Evolutionary conservation across 2,329 filamentous ascomycete genomes (phyloP).

Genomic region (Neofusicoccum laricinum): DNA sequence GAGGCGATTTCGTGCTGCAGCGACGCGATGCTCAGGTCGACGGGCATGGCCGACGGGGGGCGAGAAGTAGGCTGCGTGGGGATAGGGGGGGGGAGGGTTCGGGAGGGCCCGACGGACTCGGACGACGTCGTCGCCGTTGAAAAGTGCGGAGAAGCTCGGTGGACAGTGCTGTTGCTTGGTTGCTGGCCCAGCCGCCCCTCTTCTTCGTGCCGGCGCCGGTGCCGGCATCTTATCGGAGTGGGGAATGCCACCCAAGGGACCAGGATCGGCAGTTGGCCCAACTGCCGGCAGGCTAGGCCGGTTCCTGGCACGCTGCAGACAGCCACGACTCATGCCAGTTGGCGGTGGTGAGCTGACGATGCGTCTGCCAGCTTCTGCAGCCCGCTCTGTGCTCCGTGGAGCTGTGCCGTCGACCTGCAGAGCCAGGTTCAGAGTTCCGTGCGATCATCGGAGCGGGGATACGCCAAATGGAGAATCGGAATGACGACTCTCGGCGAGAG

Average conservation of each 20-base stretch:
- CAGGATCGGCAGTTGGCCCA: conserved; percentile 2
- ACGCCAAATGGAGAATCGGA: too few species aligned
- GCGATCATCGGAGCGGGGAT: too few species aligned
- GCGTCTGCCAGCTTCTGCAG: background rate
- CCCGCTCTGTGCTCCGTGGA: background rate
- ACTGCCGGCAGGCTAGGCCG: conserved; percentile 4
- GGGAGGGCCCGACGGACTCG: too few species aligned
- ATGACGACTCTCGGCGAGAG: too few species aligned
- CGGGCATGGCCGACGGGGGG: background rate
- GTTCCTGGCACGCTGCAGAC: background rate
- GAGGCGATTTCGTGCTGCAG: conserved; percentile 42
- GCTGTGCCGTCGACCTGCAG: too few species aligned
- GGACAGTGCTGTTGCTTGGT: background rate
- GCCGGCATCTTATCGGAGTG: conserved; percentile 1
- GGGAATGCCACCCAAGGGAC: background rate
- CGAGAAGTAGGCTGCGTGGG: too few species aligned
- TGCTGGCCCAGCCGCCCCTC: background rate
- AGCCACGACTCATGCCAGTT: background rate
- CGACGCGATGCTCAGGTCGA: conserved; percentile 26
- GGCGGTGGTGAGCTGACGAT: background rate
- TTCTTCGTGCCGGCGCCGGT: background rate
- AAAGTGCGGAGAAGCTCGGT: background rate
- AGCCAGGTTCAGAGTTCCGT: too few species aligned
- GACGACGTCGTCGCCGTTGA: too few species aligned
- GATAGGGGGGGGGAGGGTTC: too few species aligned